Evolutionary conservation across 164 flowering plant genomes (phyloP), one percentile per base, ranked within the genome.

Genomic region (Berberis vulgaris): DNA sequence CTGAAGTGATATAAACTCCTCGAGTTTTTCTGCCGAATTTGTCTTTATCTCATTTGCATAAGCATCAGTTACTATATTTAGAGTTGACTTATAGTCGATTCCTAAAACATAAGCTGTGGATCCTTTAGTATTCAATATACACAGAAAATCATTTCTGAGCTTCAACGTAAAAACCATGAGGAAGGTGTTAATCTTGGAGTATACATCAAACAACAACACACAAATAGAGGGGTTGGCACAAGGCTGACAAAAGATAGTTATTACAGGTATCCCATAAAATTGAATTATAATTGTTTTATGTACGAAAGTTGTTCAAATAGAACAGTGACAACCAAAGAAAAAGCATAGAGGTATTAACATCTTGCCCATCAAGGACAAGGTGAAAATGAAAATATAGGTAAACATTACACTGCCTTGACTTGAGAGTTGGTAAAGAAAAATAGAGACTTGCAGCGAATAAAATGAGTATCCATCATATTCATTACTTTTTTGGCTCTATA

Each of bases 21-120:
- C 85, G 68, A 74, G 62, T 65, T 79, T 83, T 66, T 43, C 78
- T 70, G 74, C 69, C 4, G 79, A 78, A 57, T 69, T 76, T 69
- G 71, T 79, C 74, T 83, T 79, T 9, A 78, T 65, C 39, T 79
- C 80, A 52, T 80, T 82, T 40, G 61, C 71, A 64, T 77, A 79
- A 49, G 85, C 69, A 59, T 72, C 70, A 42, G 87, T 85, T 61
- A 72, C 81, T 45, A 89, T 96, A 77, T 83, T 85, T 6, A 94
- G 65, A 54, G 69, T 80, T 57, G 80, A 65, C 71, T 91, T 95
- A 74, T 88, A 88, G 71, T 87, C 91, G 59, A 83, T 56, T 41
- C 95, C 98, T 79, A 86, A 69, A 1, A 93, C 80, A 61, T 84
- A 91, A 64, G 86, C 76, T 38, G 94, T 73, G 11, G 86, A 73